phyloP scores from a whole-genome alignment of 75 land plant species.

The Pinus albicaulis region DNA sequence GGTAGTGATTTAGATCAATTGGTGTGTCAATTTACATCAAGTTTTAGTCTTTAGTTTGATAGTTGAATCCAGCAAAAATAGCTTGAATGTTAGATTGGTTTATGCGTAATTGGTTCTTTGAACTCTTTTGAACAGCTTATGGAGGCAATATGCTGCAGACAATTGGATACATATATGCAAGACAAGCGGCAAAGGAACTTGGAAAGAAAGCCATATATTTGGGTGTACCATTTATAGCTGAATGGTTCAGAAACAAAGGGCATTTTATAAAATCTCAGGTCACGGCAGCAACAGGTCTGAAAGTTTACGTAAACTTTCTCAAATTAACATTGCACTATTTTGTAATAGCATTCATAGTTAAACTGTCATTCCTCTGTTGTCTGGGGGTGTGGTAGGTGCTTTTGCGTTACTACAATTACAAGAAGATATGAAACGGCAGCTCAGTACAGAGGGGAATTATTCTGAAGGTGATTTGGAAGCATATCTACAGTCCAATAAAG shows the following conservation, averaged over 20 bases:
- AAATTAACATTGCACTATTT: not conserved
- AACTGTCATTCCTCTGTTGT: not conserved
- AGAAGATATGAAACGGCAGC: slow-evolving; percentile 79
- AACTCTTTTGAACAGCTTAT: slow-evolving; percentile 52
- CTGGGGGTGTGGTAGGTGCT: slow-evolving; percentile 53
- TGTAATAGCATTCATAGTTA: not conserved
- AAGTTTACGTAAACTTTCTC: not conserved
- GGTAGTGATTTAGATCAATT: not conserved
- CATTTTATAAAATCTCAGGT: slow-evolving; percentile 91
- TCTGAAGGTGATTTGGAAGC: slow-evolving; percentile 63
- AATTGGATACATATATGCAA: slow-evolving; percentile 85
- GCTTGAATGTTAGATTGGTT: not conserved
- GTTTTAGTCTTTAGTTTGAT: not conserved
- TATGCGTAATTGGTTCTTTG: not conserved
- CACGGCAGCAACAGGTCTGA: slow-evolving; percentile 82
- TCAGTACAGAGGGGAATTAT: slow-evolving; percentile 48
- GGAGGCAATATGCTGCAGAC: slow-evolving; percentile 89
- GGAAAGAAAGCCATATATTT: slow-evolving; percentile 85
- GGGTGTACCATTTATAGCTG: slow-evolving; percentile 89
- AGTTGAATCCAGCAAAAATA: not conserved
- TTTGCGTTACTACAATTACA: slow-evolving; percentile 82
- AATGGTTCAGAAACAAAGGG: slow-evolving; percentile 96
- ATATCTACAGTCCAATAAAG: slow-evolving; percentile 56
- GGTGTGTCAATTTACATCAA: not conserved
- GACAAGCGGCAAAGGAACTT: slow-evolving; percentile 94